Percentiles rank a stretch among this genome's conserved stretches.
These are phyloP conservation scores for Komagataea norvegica DNA, from an alignment of 1,139 yeast species.

Conservation along the genomic window DNA sequence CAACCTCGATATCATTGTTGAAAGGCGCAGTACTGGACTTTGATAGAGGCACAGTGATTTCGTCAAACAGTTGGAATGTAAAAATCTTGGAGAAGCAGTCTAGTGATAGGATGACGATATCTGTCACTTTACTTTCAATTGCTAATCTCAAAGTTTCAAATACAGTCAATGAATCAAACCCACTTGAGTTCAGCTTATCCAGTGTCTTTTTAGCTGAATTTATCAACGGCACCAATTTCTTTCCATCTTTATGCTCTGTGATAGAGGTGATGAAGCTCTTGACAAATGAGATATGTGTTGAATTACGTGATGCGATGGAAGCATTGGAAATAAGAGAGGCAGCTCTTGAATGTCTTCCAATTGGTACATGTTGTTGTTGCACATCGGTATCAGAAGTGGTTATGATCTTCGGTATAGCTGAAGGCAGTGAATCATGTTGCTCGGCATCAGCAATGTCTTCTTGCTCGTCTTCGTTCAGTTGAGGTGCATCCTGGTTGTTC, in stretches of 20 bases:
- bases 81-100: conserved; percentile 66
- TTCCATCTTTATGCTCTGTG: conserved; percentile 44
- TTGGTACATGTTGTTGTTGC: conserved; percentile 4
- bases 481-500: too few species aligned
- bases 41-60: conserved; percentile 38
- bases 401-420: conserved; percentile 21
- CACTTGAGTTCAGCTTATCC: conserved; percentile 29
- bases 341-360: conserved; percentile 20
- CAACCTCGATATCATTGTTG: conserved; percentile 7
- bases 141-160: conserved; percentile 62
- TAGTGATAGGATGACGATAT: conserved; percentile 51
- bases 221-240: conserved; percentile 41
- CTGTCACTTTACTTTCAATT: conserved; percentile 48
- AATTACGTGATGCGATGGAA: conserved; percentile 17
- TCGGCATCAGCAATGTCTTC: conserved; percentile 10
- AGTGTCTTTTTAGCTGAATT: conserved; percentile 40
- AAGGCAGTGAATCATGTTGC: conserved; percentile 8
- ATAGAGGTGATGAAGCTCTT: conserved; percentile 44
- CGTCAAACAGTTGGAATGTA: conserved; percentile 57
- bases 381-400: conserved; percentile 4
- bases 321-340: conserved; percentile 19
- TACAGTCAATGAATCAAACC: conserved; percentile 43
- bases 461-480: conserved; percentile 2
- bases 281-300: conserved; percentile 33
- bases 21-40: conserved; percentile 30